A percentile compares a stretch with the other conserved stretches of the same genome.
Conservation (phyloP, 805 yeast species). For the Kodamaea nitidulidarum region DNA sequence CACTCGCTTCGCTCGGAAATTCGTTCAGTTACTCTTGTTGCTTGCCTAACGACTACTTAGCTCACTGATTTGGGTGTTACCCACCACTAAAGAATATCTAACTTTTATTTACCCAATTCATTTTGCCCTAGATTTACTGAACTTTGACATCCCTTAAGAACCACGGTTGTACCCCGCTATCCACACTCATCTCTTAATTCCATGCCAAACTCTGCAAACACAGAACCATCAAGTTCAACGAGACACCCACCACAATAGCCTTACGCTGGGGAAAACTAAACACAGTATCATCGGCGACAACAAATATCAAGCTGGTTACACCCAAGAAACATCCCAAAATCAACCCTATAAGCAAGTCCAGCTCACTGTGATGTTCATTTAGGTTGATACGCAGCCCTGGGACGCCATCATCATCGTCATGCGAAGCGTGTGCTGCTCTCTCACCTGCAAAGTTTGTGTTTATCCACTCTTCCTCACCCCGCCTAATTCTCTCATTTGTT, state of each 20-base stretch:
- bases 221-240: conserved; percentile 26
- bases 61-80: too few species aligned
- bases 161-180: too few species aligned
- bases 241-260: conserved; percentile 64
- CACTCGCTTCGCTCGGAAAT: too few species aligned
- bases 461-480: conserved; percentile 84
- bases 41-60: too few species aligned
- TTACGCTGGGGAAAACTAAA: conserved; percentile 55
- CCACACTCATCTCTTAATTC: too few species aligned
- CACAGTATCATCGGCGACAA: conserved; percentile 55
- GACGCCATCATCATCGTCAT: conserved; percentile 6
- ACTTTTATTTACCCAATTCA: too few species aligned
- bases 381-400: conserved; percentile 18
- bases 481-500: conserved; percentile 42
- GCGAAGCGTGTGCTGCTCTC: conserved; percentile 1
- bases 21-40: too few species aligned
- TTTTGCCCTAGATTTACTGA: too few species aligned
- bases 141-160: too few species aligned
- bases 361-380: conserved; percentile 42
- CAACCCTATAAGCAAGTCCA: conserved; percentile 46
- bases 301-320: conserved; percentile 54
- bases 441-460: conserved; percentile 52
- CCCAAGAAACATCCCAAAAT: conserved; percentile 75
- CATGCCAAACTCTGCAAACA: not conserved
- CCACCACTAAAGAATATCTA: too few species aligned